A percentile compares a stretch with the other conserved stretches of the same genome.
Evolutionary conservation across 2,329 filamentous ascomycete species (phyloP).

Genomic region (Colletotrichum phormii): DNA sequence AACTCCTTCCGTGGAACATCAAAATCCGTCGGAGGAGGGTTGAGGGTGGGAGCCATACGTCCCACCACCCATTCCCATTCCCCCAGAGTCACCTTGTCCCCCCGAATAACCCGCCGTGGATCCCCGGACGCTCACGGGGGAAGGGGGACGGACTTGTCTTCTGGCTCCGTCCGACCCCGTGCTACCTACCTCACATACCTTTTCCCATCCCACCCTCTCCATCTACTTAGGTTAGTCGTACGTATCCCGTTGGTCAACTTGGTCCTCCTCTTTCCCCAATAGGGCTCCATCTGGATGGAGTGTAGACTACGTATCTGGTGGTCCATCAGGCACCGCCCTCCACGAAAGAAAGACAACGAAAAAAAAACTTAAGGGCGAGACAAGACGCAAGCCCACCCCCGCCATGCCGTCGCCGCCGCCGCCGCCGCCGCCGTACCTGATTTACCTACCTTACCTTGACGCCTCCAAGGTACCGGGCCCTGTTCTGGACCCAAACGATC

Average conservation of each 20-base stretch:
- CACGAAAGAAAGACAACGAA: neutral
- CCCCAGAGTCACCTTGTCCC: neutral
- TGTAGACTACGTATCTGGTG: neutral
- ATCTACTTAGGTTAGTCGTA: neutral
- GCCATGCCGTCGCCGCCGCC: neutral
- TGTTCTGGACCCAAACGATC: neutral
- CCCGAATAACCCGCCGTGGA: conserved; percentile 24
- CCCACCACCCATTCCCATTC: neutral
- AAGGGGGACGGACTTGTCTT: conserved; percentile 1
- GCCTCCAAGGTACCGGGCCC: neutral
- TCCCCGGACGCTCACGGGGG: conserved; percentile 18
- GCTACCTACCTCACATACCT: neutral
- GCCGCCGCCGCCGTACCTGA: neutral
- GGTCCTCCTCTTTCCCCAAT: neutral
- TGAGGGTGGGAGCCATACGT: neutral
- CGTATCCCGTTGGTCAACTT: neutral
- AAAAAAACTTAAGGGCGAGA: neutral
- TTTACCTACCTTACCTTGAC: neutral
- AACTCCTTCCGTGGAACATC: neutral
- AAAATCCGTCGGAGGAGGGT: neutral
- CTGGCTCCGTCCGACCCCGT: conserved; percentile 3
- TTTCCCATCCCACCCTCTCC: neutral
- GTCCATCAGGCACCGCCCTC: neutral
- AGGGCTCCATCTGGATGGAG: neutral
- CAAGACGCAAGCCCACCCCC: neutral